Evolutionary conservation across 495 filamentous ascomycete genomes (phyloP), one percentile per base, ranked within the genome.

Genomic region (Daldinia childiae): DNA sequence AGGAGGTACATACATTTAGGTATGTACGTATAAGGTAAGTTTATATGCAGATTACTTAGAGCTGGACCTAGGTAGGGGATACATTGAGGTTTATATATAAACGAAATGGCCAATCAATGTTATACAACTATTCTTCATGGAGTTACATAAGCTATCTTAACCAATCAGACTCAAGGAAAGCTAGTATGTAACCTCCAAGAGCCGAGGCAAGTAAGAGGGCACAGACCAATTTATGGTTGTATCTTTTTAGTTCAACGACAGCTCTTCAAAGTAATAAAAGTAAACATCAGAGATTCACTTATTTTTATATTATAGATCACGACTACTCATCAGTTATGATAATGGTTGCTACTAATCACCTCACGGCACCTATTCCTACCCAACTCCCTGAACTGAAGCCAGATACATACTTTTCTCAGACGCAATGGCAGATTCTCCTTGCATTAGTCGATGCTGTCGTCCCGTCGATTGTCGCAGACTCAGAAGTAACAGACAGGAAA

Each of bases 391-490:
- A 73, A 21, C 65, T 73, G 12, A 51, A 57, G 19, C n/a, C 74
- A 15, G 73, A 76, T 34, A 77, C 77, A 32, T 77, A 70, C 57
- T 81, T 76, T 50, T 62, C 71, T 29, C 68, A 77, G 62, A 74
- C 76, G 21, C 79, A 81, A 69, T 81, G 79, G 79, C 48, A 71
- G 58, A 72, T 76, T 19, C 45, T 82, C 24, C 65, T 80, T 24
- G 68, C 78, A 2, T 48, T 81, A 32, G 38, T 81, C 15, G 79
- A 82, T 60, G 80, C 79, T 21, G 36, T 77, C 27, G 58, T 80
- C 15, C 79, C 79, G 6, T 77, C 77, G 14, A 77, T 82, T 41
- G 73, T 74, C 27, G 62, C 72, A 9, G 74, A 75, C 29, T 59
- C 79, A 4, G 63, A 58, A 5, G 51, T 39, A 32, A 68, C 68